phyloP scores from a whole-genome alignment of 176 grass and related monocot genomes.

The Avena insularis region DNA sequence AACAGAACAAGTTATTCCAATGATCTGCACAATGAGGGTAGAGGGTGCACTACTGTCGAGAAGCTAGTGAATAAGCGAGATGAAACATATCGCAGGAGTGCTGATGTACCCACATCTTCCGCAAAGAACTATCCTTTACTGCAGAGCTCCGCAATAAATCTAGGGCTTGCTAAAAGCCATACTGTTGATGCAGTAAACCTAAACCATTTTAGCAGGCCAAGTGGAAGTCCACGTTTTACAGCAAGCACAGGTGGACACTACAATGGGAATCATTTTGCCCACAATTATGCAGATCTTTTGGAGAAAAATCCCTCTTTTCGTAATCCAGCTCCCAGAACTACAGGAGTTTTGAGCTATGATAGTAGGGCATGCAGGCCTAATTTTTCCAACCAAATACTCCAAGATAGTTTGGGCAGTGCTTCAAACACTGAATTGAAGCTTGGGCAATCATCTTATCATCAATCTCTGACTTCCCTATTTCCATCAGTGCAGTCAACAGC shows the following conservation, averaged over 20 bases:
- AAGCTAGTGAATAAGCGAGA: slow-evolving; percentile 36
- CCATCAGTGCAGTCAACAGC: slow-evolving; percentile 45
- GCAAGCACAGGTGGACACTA: slow-evolving; percentile 36
- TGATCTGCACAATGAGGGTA: slow-evolving; percentile 45
- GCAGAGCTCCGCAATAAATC: slow-evolving; percentile 35
- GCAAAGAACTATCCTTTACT: slow-evolving; percentile 44
- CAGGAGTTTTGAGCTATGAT: slow-evolving; percentile 48
- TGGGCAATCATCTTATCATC: slow-evolving; percentile 72
- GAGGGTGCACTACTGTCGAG: slow-evolving; percentile 21
- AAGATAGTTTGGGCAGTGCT: slow-evolving; percentile 45
- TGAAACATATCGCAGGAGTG: slow-evolving; percentile 44
- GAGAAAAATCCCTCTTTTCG: slow-evolving; percentile 47
- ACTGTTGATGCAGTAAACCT: slow-evolving; percentile 11
- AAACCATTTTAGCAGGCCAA: slow-evolving; percentile 36
- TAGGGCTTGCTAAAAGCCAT: slow-evolving; percentile 41
- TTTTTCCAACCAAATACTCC: slow-evolving; percentile 41
- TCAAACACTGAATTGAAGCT: slow-evolving; percentile 83
- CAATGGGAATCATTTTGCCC: slow-evolving; percentile 50
- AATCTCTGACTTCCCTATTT: slow-evolving; percentile 51
- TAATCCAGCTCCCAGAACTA: slow-evolving; percentile 37
- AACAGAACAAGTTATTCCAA: slow-evolving; percentile 40
- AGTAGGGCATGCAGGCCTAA: slow-evolving; percentile 2
- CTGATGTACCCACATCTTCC: slow-evolving; percentile 39
- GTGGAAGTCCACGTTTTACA: slow-evolving; percentile 31
- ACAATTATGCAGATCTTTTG: slow-evolving; percentile 44